phyloP scores from a whole-genome alignment of 83 land plant genomes.

The Thuja plicata region DNA sequence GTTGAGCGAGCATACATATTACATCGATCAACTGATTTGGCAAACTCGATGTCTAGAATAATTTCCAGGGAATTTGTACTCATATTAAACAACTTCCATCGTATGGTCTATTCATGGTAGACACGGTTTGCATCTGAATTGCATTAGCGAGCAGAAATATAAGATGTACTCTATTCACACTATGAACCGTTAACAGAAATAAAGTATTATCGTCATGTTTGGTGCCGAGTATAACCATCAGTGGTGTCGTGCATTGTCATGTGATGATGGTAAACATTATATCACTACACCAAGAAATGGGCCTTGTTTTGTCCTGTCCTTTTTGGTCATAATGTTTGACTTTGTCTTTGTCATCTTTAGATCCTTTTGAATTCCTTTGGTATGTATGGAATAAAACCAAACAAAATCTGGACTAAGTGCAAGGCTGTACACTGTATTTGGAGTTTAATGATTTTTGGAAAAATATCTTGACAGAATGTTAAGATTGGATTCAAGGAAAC shows the following conservation, averaged over 20 bases:
- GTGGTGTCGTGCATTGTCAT: too few relatives aligned
- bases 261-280: too few relatives aligned
- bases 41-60: too few relatives aligned
- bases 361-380: neutral
- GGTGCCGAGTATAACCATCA: slow-evolving; percentile 46
- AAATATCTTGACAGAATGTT: too few relatives aligned
- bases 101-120: slow-evolving; percentile 88
- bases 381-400: neutral
- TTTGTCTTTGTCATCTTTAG: slow-evolving; percentile 43
- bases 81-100: slow-evolving; percentile 41
- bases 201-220: slow-evolving; percentile 77
- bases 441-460: too few relatives aligned
- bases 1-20: neutral
- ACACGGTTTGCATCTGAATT: slow-evolving; percentile 72
- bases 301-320: slow-evolving; percentile 49
- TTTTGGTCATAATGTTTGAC: slow-evolving; percentile 22
- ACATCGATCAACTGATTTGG: neutral
- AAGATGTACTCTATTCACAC: slow-evolving; percentile 69
- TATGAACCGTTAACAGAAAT: slow-evolving; percentile 71
- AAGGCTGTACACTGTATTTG: too few relatives aligned
- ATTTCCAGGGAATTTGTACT: too few relatives aligned
- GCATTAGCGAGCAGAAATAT: slow-evolving; percentile 64
- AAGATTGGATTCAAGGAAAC: too few relatives aligned
- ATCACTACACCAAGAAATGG: slow-evolving; percentile 40
- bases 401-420: too few relatives aligned